These are phyloP conservation scores for Aureobasidium sp. DNA, from an alignment of 2,329 filamentous ascomycete genomes.

Conservation along the genomic window DNA sequence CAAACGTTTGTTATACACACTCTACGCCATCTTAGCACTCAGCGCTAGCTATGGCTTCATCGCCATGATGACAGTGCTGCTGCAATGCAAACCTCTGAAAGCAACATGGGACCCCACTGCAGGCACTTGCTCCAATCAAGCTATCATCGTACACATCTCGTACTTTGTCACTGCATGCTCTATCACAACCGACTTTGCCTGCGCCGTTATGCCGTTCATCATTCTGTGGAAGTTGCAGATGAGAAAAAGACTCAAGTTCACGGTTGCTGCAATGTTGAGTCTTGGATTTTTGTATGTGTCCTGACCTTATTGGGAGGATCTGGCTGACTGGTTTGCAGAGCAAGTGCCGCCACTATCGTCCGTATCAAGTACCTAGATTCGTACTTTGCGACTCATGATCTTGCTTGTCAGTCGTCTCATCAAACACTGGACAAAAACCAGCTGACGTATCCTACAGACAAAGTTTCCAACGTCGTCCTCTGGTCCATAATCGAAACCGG, in stretches of 20 bases:
- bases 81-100: neutral
- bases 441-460: neutral
- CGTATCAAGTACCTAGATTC: slow-evolving; percentile 1
- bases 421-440: neutral
- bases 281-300: slow-evolving; percentile 6
- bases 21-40: slow-evolving; percentile 8
- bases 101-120: neutral
- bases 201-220: slow-evolving; percentile 7
- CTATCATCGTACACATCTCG: neutral
- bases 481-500: slow-evolving; percentile 10
- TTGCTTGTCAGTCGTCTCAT: neutral
- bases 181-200: slow-evolving; percentile 7
- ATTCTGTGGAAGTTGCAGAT: slow-evolving; percentile 12
- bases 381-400: neutral
- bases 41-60: slow-evolving; percentile 3
- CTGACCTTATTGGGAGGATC: too few relatives aligned
- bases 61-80: neutral
- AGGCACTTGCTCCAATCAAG: neutral
- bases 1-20: neutral
- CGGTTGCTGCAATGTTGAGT: slow-evolving; percentile 1
- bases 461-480: slow-evolving; percentile 2
- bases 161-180: slow-evolving; percentile 12
- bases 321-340: neutral
- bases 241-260: slow-evolving; percentile 5
- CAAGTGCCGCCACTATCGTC: slow-evolving; percentile 8